Evolutionary conservation across 2,329 filamentous ascomycete species (phyloP).

Genomic region (Xylaria sp.): DNA sequence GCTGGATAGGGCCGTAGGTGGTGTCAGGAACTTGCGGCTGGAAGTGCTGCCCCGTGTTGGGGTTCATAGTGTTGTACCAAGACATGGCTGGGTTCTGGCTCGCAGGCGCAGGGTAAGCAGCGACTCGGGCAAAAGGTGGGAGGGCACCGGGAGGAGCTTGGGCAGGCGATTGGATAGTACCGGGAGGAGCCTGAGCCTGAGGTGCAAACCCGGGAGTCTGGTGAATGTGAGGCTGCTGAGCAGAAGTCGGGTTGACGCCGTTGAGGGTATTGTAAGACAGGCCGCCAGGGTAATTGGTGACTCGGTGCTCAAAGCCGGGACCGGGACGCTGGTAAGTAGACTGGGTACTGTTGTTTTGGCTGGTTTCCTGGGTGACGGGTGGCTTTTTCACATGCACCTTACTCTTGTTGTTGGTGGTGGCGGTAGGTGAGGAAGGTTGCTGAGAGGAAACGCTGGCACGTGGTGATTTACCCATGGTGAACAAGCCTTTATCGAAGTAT

Average conservation of each 20-base stretch:
- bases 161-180: no score
- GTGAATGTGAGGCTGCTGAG: conserved; percentile 22
- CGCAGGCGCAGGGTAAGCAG: conserved; percentile 18
- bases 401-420: neutral
- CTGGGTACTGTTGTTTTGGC: neutral
- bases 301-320: conserved; percentile 24
- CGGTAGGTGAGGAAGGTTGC: conserved; percentile 5
- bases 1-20: conserved; percentile 56
- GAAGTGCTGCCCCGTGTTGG: conserved; percentile 52
- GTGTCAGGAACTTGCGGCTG: conserved; percentile 63
- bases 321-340: conserved; percentile 18
- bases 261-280: conserved; percentile 16
- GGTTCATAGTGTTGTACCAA: no score
- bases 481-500: neutral
- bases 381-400: neutral
- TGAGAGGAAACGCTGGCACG: neutral
- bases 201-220: conserved; percentile 19
- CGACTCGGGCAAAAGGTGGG: conserved; percentile 19
- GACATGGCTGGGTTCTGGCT: conserved; percentile 45
- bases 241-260: conserved; percentile 22
- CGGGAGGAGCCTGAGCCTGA: conserved; percentile 13
- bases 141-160: conserved; percentile 12
- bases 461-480: neutral
- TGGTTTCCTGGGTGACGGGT: neutral
- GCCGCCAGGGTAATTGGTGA: conserved; percentile 23